Conservation (phyloP, 1,139 yeast species). For the Tardiomyces digboiensis region DNA sequence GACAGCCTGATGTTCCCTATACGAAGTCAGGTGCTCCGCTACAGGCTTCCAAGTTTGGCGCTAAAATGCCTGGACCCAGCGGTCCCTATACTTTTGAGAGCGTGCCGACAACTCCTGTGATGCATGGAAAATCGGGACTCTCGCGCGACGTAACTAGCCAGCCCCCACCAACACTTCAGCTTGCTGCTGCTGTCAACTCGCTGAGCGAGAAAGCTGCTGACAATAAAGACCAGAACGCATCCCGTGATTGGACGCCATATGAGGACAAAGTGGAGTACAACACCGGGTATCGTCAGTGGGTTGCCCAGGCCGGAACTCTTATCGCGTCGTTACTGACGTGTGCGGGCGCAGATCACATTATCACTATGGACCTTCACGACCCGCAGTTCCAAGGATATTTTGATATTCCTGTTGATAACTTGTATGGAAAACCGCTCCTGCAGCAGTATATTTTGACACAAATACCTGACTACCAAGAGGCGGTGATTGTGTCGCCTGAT, state of each 20-base stretch:
- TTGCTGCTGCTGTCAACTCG: not conserved
- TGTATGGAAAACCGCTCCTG: constrained; percentile 75
- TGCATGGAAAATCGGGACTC: not conserved
- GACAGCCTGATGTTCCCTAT: constrained; percentile 96
- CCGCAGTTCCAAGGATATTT: constrained; percentile 93
- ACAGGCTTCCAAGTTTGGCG: not conserved
- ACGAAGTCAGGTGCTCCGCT: constrained; percentile 58
- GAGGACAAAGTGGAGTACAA: constrained; percentile 23
- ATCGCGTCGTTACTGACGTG: constrained; percentile 82
- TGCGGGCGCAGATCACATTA: constrained; percentile 95
- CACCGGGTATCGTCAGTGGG: constrained; percentile 87
- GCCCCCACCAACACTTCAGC: constrained; percentile 43
- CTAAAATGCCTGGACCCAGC: constrained; percentile 31
- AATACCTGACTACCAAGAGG: constrained; percentile 65
- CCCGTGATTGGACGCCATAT: not conserved
- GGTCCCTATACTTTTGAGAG: not conserved
- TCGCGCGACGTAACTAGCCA: not conserved
- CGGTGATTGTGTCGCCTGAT: constrained; percentile 90
- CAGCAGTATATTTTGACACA: constrained; percentile 69
- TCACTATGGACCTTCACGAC: constrained; percentile 97
- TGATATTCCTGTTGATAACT: constrained; percentile 85
- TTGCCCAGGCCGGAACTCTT: constrained; percentile 90
- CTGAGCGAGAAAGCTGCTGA: constrained; percentile 15
- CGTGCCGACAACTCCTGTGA: constrained; percentile 4
- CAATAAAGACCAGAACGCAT: not conserved